phyloP scores from a whole-genome alignment of 768 basidiomycete genomes.

The Dacryopinax primogenitus region DNA sequence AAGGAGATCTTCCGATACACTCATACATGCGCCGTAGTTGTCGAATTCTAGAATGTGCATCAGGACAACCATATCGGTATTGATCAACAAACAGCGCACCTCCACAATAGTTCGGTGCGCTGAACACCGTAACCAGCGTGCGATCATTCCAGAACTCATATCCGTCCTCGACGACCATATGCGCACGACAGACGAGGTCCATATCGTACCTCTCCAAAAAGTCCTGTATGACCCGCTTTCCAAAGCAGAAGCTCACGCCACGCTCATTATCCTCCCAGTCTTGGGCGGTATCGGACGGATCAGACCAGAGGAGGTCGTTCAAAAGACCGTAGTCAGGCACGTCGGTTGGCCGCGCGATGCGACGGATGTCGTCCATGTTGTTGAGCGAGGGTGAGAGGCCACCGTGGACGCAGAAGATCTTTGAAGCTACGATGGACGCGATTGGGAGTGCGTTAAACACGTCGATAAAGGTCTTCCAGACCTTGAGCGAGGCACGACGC shows the following conservation, averaged over 20 bases:
- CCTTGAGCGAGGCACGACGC: conserved; percentile 97
- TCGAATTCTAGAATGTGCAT: conserved; percentile 57
- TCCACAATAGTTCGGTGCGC: conserved; percentile 93
- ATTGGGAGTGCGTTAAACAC: conserved; percentile 99
- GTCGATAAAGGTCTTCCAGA: conserved; percentile 99
- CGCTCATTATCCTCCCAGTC: conserved; percentile 99
- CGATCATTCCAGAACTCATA: conserved; percentile 99
- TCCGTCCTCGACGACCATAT: conserved; percentile 99
- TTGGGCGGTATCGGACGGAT: conserved; percentile 91
- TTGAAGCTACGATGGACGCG: conserved; percentile 94
- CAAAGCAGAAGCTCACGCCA: conserved; percentile 98
- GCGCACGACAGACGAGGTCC: conserved; percentile 97
- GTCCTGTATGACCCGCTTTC: conserved; percentile 92
- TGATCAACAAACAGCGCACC: conserved; percentile 42
- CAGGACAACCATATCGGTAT: conserved; percentile 13
- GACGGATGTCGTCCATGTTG: conserved; percentile 97
- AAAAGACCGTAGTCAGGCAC: conserved; percentile 96
- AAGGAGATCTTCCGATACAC: conserved; percentile 90
- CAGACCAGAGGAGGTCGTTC: conserved; percentile 95
- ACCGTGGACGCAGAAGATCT: conserved; percentile 98
- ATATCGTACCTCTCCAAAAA: conserved; percentile 90
- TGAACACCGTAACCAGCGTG: conserved; percentile 95
- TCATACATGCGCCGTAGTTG: conserved; percentile 93
- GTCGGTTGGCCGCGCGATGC: conserved; percentile 94
- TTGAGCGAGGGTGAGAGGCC: conserved; percentile 86